Evolutionary conservation across 805 yeast species (phyloP).

Genomic region (Suhomyces xylopsoci): DNA sequence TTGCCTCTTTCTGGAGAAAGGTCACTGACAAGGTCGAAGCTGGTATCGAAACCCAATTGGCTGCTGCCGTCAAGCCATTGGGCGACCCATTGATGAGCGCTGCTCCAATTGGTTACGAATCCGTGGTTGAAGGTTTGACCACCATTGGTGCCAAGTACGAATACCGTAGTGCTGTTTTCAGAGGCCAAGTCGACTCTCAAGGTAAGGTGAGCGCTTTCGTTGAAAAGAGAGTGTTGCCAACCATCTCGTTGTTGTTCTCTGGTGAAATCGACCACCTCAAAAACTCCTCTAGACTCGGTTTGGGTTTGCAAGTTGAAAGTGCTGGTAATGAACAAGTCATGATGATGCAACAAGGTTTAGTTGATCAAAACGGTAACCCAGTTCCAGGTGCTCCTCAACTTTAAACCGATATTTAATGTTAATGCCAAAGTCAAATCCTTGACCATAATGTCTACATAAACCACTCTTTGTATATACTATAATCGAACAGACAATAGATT

Average conservation of each 20-base stretch:
- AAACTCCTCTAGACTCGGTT: conserved; percentile 75
- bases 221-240: conserved; percentile 92
- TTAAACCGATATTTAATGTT: conserved; percentile 15
- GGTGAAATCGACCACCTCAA: conserved; percentile 88
- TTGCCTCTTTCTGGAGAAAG: conserved; percentile 91
- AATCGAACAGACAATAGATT: background rate
- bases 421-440: background rate
- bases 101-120: conserved; percentile 76
- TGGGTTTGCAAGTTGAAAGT: conserved; percentile 93
- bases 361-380: conserved; percentile 83
- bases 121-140: conserved; percentile 86
- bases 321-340: conserved; percentile 91
- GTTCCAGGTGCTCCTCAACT: conserved; percentile 72
- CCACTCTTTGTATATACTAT: background rate
- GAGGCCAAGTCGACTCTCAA: conserved; percentile 88
- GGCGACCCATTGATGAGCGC: conserved; percentile 73
- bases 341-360: conserved; percentile 85
- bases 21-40: conserved; percentile 93
- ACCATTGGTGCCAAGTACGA: conserved; percentile 96
- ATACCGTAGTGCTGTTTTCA: conserved; percentile 91
- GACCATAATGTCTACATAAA: conserved; percentile 1
- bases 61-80: conserved; percentile 72
- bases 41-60: conserved; percentile 82
- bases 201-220: conserved; percentile 90
- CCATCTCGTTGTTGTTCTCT: conserved; percentile 79